Conservation (phyloP, 2,329 filamentous ascomycete genomes). For the Cytospora piceicola region DNA sequence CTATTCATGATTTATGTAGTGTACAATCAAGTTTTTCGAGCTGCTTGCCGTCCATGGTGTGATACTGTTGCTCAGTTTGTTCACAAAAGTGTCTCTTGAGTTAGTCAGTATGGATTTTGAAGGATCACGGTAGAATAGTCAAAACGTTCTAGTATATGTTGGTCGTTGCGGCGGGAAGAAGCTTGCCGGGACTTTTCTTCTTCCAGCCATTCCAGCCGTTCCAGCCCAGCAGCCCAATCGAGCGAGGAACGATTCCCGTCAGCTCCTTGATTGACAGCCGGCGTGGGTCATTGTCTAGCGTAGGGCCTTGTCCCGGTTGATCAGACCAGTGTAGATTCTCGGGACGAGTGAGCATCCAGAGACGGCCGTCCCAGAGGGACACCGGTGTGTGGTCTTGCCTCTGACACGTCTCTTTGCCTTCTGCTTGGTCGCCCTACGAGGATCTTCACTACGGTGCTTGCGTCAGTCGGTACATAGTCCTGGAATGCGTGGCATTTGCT, state of each 20-base stretch:
- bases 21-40: neutral
- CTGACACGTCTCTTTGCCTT: constrained; percentile 22
- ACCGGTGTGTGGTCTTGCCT: constrained; percentile 23
- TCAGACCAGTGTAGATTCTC: constrained; percentile 17
- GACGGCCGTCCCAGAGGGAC: constrained; percentile 21
- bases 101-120: neutral
- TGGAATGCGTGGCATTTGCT: constrained; percentile 10
- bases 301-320: constrained; percentile 20
- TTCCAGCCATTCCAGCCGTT: neutral
- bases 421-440: constrained; percentile 30
- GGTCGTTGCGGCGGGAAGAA: neutral
- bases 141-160: neutral
- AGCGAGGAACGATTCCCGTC: constrained; percentile 10
- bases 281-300: constrained; percentile 25
- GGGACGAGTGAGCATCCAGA: constrained; percentile 27
- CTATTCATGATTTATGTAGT: too few species aligned
- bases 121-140: neutral
- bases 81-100: too few species aligned
- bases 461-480: neutral
- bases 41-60: neutral
- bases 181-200: neutral
- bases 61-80: neutral
- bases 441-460: neutral
- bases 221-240: neutral
- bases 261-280: constrained; percentile 13